Percentiles rank a stretch among this genome's conserved stretches.
These are phyloP conservation scores for Botrytis hyacinthi DNA, from an alignment of 2,329 filamentous ascomycete genomes.

Conservation along the genomic window DNA sequence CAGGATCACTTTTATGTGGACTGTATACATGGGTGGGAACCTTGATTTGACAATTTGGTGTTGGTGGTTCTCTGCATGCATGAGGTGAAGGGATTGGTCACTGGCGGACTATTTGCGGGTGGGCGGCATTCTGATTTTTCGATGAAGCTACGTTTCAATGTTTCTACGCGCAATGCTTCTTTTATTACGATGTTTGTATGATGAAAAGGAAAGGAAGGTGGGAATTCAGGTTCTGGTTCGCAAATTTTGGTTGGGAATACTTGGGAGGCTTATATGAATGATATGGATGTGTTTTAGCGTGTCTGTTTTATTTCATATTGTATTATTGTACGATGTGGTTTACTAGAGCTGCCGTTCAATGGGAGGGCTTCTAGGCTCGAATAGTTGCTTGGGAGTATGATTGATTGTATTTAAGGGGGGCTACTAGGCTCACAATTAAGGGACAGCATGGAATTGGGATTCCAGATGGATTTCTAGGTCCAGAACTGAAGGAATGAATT, in stretches of 20 bases:
- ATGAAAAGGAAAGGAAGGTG: slow-evolving; percentile 6
- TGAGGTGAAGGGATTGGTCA: slow-evolving; percentile 16
- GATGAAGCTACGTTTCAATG: slow-evolving; percentile 21
- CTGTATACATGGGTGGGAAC: slow-evolving; percentile 4
- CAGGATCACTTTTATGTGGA: not conserved
- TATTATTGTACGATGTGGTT: slow-evolving; percentile 8
- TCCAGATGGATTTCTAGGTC: slow-evolving; percentile 6
- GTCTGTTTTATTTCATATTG: slow-evolving; percentile 14
- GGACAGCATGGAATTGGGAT: not conserved
- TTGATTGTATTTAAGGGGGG: slow-evolving; percentile 1
- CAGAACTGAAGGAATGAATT: not conserved
- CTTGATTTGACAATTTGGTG: slow-evolving; percentile 15
- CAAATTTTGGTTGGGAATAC: slow-evolving; percentile 13
- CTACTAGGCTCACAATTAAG: slow-evolving; percentile 12
- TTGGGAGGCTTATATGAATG: slow-evolving; percentile 12
- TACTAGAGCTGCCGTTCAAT: slow-evolving; percentile 18
- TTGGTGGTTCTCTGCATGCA: slow-evolving; percentile 20
- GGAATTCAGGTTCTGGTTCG: slow-evolving; percentile 4
- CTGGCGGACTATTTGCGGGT: slow-evolving; percentile 14
- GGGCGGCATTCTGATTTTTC: slow-evolving; percentile 17
- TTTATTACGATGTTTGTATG: slow-evolving; percentile 19
- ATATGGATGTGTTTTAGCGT: slow-evolving; percentile 14
- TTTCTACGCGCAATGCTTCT: slow-evolving; percentile 19
- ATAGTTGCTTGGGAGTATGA: not conserved
- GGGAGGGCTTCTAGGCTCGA: slow-evolving; percentile 15